Evolutionary conservation across 495 filamentous ascomycete species (phyloP).

Genomic region (Annulohypoxylon moriforme): DNA sequence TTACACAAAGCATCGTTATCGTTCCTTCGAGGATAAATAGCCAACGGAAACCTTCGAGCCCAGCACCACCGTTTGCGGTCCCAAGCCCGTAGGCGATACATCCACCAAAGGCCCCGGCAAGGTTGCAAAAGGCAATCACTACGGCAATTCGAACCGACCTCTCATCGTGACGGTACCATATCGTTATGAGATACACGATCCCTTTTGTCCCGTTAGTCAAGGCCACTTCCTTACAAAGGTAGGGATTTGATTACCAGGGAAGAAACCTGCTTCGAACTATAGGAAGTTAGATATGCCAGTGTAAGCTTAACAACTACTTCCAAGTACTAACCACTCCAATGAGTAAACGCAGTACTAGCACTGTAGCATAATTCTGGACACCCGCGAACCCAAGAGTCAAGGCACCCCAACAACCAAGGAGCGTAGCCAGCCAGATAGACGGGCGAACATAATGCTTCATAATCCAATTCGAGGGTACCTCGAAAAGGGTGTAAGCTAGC

Average conservation of each 20-base stretch:
- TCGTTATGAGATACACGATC: constrained; percentile 59
- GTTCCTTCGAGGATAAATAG: constrained; percentile 41
- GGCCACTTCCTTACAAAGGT: not conserved
- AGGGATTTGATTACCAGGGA: constrained; percentile 43
- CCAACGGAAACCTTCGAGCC: constrained; percentile 44
- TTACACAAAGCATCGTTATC: constrained; percentile 29
- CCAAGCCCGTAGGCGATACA: constrained; percentile 51
- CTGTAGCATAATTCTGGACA: constrained; percentile 39
- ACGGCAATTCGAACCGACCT: constrained; percentile 59
- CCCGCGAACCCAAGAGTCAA: constrained; percentile 43
- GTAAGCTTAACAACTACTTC: not conserved
- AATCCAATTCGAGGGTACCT: constrained; percentile 39
- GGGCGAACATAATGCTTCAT: constrained; percentile 42
- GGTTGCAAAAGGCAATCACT: constrained; percentile 60
- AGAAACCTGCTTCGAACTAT: constrained; percentile 56
- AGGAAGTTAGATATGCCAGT: constrained; percentile 1
- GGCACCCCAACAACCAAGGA: constrained; percentile 37
- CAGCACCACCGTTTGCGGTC: constrained; percentile 26
- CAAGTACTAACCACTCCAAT: constrained; percentile 39
- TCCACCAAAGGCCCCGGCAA: constrained; percentile 63
- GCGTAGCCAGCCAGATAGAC: constrained; percentile 32
- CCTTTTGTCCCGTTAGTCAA: constrained; percentile 20
- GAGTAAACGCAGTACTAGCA: constrained; percentile 36
- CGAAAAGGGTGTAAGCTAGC: constrained; percentile 59
- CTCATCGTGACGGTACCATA: constrained; percentile 63